Evolutionary conservation across 192 early-diverging fungal species (phyloP).

Genomic region (Coemansia sp.): DNA sequence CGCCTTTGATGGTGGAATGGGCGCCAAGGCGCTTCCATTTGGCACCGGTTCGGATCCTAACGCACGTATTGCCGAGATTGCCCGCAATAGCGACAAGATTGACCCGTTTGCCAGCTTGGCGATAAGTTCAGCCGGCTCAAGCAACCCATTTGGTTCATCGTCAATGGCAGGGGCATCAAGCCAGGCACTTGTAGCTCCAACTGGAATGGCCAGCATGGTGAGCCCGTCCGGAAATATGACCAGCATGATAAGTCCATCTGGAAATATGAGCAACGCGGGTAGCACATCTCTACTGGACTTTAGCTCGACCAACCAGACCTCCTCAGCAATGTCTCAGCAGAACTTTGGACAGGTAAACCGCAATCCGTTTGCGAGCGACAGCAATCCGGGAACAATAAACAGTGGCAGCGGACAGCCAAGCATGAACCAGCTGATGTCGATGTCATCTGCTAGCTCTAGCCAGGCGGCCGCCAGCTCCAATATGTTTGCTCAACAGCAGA

Average conservation of each 20-base stretch:
- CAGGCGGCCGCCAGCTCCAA: constrained; percentile 2
- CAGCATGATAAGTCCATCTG: constrained; percentile 10
- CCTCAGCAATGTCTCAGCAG: constrained; percentile 27
- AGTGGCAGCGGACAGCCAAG: constrained; percentile 22
- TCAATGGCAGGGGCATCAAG: constrained; percentile 11
- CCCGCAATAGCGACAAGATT: constrained; percentile 56
- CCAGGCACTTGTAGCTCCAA: constrained; percentile 6
- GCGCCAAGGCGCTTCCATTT: constrained; percentile 46
- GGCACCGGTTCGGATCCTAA: constrained; percentile 41
- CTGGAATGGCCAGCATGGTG: not conserved
- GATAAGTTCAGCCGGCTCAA: constrained; percentile 23
- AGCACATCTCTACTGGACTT: constrained; percentile 43
- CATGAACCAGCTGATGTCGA: constrained; percentile 48
- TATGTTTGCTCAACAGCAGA: constrained; percentile 31
- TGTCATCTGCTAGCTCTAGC: constrained; percentile 7
- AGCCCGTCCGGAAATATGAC: constrained; percentile 10
- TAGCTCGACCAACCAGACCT: constrained; percentile 25
- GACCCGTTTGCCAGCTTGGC: constrained; percentile 60
- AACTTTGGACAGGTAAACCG: constrained; percentile 48
- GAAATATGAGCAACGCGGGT: constrained; percentile 5
- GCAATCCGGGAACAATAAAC: not conserved
- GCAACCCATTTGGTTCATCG: constrained; percentile 35
- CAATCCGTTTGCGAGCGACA: constrained; percentile 45
- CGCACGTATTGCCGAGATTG: constrained; percentile 52
- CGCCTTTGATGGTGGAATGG: constrained; percentile 53